Base-by-base conservation (phyloP, 1,284 basidiomycete species). In the Heliocybe sulcata region DNA sequence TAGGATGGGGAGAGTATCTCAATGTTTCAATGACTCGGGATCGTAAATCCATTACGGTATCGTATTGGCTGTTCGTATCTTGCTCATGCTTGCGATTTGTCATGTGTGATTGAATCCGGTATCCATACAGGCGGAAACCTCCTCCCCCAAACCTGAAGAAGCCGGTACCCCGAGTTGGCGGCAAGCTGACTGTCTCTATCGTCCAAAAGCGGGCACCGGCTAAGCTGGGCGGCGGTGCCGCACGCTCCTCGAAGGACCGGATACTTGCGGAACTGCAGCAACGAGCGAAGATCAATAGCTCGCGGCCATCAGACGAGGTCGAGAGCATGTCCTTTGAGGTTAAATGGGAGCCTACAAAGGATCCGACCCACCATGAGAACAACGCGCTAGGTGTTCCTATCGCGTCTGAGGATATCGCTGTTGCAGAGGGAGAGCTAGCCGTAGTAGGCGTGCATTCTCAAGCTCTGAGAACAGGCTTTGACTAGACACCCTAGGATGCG, bases 1-100 rank as follows among this genome's bases (percentile, higher is more conserved):
- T 91, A 11, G 90, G 90, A 19, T 92, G 88, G 89, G 81, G 79
- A 3, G 81, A 91, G 22, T 85, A 81, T 65, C 66, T 91, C 42
- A 77, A 74, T 9, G 76, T 90, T 2, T 76, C 79, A 45, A 82
- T 90, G 75, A 77, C 74, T 4, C 73, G 77, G 47, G 78, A 85
- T 62, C 77, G 87, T 29, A 85, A 84, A 65, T 77, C 75, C 1
- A 72, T 92, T 62, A 79, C 74, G 2, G 76, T 82, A 12, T 80
- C 80, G 4, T 92, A 92, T 65, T 92, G 90, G 90, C 70, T 86
- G 87, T 90, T 63, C 59, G 87, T 68, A 10, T 22, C 35, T 11
- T 47, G 11, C 45, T 25, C 33, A 51, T 58, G 53, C 23, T 35
- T 38, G 38, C n/a, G 48, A 54, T 25, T n/a, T 19, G 4, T 45